Conservation (phyloP, 768 basidiomycete species). For the Inosperma sp. region DNA sequence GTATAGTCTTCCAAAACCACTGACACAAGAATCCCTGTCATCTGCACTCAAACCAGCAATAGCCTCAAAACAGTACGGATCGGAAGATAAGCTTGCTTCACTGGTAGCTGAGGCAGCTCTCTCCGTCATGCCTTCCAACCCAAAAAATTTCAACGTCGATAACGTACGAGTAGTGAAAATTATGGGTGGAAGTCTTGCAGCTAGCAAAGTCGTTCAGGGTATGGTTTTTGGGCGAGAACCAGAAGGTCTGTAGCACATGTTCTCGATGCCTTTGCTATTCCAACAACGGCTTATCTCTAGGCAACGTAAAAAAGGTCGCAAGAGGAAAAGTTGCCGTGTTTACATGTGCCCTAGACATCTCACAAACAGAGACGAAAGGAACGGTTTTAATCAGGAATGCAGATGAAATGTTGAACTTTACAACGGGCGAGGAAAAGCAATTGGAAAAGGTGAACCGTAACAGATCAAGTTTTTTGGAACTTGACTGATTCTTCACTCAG, state of each 20-base stretch:
- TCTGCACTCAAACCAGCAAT: slow-evolving; percentile 85
- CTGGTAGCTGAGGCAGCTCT: slow-evolving; percentile 93
- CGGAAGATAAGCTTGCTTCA: slow-evolving; percentile 73
- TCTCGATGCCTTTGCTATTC: not conserved
- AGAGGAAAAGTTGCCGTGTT: slow-evolving; percentile 95
- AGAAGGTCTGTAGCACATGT: slow-evolving; percentile 54
- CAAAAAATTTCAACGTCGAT: slow-evolving; percentile 95
- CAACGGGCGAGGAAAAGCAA: slow-evolving; percentile 92
- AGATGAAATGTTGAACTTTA: slow-evolving; percentile 96
- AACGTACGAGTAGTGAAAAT: slow-evolving; percentile 99
- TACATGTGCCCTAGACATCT: slow-evolving; percentile 86
- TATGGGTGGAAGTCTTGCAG: slow-evolving; percentile 85
- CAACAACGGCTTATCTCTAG: slow-evolving; percentile 31
- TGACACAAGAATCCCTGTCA: slow-evolving; percentile 63
- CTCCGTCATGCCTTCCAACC: slow-evolving; percentile 84
- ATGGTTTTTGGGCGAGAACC: slow-evolving; percentile 99
- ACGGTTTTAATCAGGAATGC: slow-evolving; percentile 95
- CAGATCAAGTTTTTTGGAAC: not conserved
- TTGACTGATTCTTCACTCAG: slow-evolving; percentile 34
- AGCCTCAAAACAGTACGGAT: slow-evolving; percentile 96
- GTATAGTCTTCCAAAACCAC: slow-evolving; percentile 63
- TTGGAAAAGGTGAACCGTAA: slow-evolving; percentile 66
- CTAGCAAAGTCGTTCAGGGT: slow-evolving; percentile 86
- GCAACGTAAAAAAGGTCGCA: slow-evolving; percentile 73
- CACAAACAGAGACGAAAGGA: slow-evolving; percentile 98